These are phyloP conservation scores for Hortiboletus campestris DNA, from an alignment of 768 basidiomycete species.

Conservation along the genomic window DNA sequence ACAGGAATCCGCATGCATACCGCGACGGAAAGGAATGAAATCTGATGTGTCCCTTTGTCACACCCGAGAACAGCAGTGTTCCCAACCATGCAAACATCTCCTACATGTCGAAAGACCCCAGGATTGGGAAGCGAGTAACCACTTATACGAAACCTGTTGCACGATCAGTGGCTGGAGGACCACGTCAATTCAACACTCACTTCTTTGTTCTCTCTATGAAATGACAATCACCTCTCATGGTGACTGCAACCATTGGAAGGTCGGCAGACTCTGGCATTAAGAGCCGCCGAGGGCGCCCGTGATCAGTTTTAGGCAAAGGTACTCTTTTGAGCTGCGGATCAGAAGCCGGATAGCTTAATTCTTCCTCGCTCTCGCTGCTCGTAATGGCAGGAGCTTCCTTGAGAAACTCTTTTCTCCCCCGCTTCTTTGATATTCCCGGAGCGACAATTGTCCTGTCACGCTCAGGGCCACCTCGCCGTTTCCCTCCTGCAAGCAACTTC, in stretches of 20 bases:
- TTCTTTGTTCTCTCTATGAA: constrained; percentile 37
- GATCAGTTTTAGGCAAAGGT: constrained; percentile 30
- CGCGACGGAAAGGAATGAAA: constrained; percentile 39
- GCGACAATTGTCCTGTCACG: constrained; percentile 2
- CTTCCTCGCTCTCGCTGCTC: constrained; percentile 15
- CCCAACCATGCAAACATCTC: constrained; percentile 44
- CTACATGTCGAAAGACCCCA: constrained; percentile 39
- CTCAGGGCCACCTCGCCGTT: constrained; percentile 4
- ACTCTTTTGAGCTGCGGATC: constrained; percentile 29
- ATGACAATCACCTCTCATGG: constrained; percentile 47
- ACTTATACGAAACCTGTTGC: constrained; percentile 35
- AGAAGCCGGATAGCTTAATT: constrained; percentile 10
- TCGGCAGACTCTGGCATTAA: constrained; percentile 25
- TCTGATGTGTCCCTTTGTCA: constrained; percentile 40
- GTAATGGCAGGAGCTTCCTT: constrained; percentile 14
- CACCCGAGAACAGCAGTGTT: constrained; percentile 45
- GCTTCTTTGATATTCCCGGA: constrained; percentile 6
- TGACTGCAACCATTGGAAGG: constrained; percentile 41
- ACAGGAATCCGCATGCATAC: constrained; percentile 30
- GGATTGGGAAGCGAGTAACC: constrained; percentile 39
- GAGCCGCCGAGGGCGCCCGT: constrained; percentile 34
- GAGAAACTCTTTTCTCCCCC: not conserved
- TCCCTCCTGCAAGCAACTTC: constrained; percentile 6
- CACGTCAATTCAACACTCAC: constrained; percentile 17
- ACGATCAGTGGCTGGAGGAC: constrained; percentile 13